These are phyloP conservation scores for Calonectria honghensis DNA, from an alignment of 2,329 filamentous ascomycete genomes.

Conservation along the genomic window DNA sequence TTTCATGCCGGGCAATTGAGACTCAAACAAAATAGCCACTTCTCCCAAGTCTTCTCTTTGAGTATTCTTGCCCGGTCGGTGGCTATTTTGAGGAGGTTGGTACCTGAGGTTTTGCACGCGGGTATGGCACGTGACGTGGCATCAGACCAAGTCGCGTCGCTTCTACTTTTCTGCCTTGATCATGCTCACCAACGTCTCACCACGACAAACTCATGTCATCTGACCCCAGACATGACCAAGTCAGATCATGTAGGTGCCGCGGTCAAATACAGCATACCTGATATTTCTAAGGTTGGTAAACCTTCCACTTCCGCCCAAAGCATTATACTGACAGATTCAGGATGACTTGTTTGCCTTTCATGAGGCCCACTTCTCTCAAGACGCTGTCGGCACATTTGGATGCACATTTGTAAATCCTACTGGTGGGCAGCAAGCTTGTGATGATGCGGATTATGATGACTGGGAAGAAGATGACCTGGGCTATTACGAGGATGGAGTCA, in stretches of 20 bases:
- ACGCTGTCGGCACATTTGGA: slow-evolving; percentile 68
- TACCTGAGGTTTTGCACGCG: slow-evolving; percentile 27
- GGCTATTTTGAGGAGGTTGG: slow-evolving; percentile 9
- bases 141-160: slow-evolving; percentile 39
- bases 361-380: slow-evolving; percentile 74
- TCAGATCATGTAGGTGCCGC: slow-evolving; percentile 42
- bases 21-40: neutral
- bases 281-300: slow-evolving; percentile 54
- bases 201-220: slow-evolving; percentile 32
- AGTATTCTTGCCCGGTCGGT: neutral
- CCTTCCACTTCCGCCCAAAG: neutral
- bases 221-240: slow-evolving; percentile 48
- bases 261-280: slow-evolving; percentile 45
- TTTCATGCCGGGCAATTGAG: neutral
- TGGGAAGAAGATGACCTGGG: slow-evolving; percentile 81
- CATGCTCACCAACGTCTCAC: neutral
- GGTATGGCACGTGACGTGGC: slow-evolving; percentile 51
- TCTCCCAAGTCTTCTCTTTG: neutral
- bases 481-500: slow-evolving; percentile 90
- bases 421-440: slow-evolving; percentile 48
- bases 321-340: slow-evolving; percentile 63
- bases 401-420: slow-evolving; percentile 65
- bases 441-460: slow-evolving; percentile 58
- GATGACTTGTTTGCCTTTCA: slow-evolving; percentile 77
- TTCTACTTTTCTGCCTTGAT: slow-evolving; percentile 6